Evolutionary conservation across 2,329 filamentous ascomycete species (phyloP), one percentile per base, ranked within the genome.

Genomic region (Colletotrichum simmondsii): DNA sequence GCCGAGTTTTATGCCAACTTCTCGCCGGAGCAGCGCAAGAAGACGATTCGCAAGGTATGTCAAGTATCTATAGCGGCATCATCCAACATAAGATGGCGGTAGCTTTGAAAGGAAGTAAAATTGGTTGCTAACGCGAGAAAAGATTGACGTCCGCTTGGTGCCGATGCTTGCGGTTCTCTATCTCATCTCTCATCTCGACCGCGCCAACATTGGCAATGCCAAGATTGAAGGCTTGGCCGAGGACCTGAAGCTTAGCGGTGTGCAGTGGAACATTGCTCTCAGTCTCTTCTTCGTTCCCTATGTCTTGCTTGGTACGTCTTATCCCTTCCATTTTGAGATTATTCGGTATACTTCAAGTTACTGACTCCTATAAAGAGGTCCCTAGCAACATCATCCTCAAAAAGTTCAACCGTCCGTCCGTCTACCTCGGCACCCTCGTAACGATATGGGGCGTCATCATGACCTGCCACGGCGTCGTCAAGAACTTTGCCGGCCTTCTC

Each of bases 401-500:
- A 78, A 86, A 86, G 6, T 83, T 92, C 75, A 77, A 72, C 26
- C 85, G 89, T 0, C 92, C 92, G 0, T 91, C 88, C 30, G 80
- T 91, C 49, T 94, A 93, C 76, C 85, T 93, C 54, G 90, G 91
- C 0, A 80, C 86, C 2, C 92, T 93, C 73, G 92, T 94, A 85
- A 79, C 90, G 3, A 79, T 87, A 11, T 87, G 78, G 79, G 78
- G 77, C 16, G 59, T 79, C n/a, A 75, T 77, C 59, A 77, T 79
- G 77, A 78, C 77, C 2, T 64, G 76, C 1, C 76, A 76, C 22
- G 77, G 77, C 1, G 49, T 82, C 11, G 78, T 80, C 8, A 58
- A 75, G 2, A 78, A 79, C 71, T 80, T 79, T 60, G 79, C 70
- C 10, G 76, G 79, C 0, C 76, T 81, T 1, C 65, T 80, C 11